Evolutionary conservation across 2,329 filamentous ascomycete species (phyloP), one percentile per base, ranked within the genome.

Genomic region (Cercospora brassicicola): DNA sequence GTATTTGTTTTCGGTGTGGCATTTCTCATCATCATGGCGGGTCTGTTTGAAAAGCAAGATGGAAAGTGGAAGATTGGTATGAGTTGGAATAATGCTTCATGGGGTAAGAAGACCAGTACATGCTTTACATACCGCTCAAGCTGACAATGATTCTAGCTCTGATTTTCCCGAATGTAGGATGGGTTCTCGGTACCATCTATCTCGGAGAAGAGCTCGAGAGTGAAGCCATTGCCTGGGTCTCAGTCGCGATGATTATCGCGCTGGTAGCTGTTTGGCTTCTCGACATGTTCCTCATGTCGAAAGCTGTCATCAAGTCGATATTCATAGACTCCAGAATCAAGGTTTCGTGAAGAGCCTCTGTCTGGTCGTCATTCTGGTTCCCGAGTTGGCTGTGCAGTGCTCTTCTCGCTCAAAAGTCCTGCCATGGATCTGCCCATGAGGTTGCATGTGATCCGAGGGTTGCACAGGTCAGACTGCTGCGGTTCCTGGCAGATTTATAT

Each of bases 141-240:
- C 86, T 86, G 2, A 87, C 39, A 9, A 7, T 6, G 9, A 7
- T n/a, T 4, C 5, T 45, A 69, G 69, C 86, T 3, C 87, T 89
- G 75, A 85, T 90, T 45, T 90, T 90, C 74, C 88, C 88, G 7
- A 90, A 90, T 68, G 86, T 86, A 1, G 88, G 88, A 0, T 86
- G 89, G 67, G 87, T 86, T 0, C 81, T 90, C 53, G 84, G 86
- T 0, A 85, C 84, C 9, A 86, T 90, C 56, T 81, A 85, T 23
- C 81, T 90, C 45, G 88, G 85, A 1, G 81, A 74, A 56, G 72
- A 73, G 39, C 77, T 90, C 7, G 77, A 82, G 2, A 89, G 86
- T 71, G 71, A 81, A 0, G 85, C 81, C 0, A 78, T 90, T 3
- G 72, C 82, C 73, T 85, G 85, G 72, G 80, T 89, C 20, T 83